Percentiles rank a stretch among this genome's conserved stretches.
phyloP scores from a whole-genome alignment of 108 stramenopile species.

The Cyclotella distinguenda region DNA sequence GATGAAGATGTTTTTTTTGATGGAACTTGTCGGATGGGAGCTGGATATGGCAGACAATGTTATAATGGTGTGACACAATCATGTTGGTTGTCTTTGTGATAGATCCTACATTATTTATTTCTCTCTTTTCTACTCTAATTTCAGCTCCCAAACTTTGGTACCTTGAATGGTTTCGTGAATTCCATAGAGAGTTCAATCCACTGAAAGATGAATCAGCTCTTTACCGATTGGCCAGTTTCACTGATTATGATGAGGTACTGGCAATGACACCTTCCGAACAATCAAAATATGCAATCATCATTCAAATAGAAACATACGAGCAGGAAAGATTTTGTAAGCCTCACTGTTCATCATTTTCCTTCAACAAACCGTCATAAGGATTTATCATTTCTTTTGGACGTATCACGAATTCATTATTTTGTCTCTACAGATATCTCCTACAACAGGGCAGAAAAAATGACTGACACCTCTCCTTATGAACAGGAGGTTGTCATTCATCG shows the following conservation, averaged over 20 bases:
- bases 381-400: no score
- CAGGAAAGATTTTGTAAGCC: constrained; percentile 6
- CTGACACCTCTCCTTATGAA: no score
- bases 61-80: constrained; percentile 6
- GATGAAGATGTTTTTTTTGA: constrained; percentile 1
- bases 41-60: constrained; percentile 3
- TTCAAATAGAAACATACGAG: constrained; percentile 3
- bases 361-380: no score
- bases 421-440: no score
- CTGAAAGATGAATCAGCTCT: background rate
- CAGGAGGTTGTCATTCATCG: no score
- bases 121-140: no score
- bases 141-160: background rate
- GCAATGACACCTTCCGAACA: background rate
- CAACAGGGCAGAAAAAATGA: no score
- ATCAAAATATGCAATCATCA: background rate
- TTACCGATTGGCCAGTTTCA: background rate
- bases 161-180: constrained; percentile 4
- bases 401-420: no score
- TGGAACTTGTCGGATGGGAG: constrained; percentile 15
- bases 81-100: background rate
- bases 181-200: constrained; percentile 1
- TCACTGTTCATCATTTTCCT: no score
- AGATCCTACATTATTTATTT: no score
- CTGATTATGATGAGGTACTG: constrained; percentile 15